Evolutionary conservation across 805 yeast species (phyloP), one percentile per base, ranked within the genome.

Genomic region (Kluyveromyces nonfermentans): DNA sequence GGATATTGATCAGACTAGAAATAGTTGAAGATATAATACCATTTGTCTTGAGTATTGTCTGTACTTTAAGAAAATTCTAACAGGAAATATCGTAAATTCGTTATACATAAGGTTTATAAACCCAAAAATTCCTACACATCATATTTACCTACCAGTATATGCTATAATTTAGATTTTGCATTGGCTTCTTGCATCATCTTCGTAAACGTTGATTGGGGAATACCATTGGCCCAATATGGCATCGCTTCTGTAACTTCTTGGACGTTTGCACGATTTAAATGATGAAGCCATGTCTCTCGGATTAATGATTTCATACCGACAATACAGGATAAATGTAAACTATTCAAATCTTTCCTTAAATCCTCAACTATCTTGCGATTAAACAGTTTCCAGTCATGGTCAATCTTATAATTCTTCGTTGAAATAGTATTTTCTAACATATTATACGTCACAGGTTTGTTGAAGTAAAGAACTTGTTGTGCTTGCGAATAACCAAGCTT

Each of bases 401-500:
- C 51, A 51, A 68, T 55, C 18, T 71, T 60, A 55, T 73, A 81
- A 21, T 78, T 63, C 60, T 77, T 72, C 59, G 82, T 80, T 50
- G 85, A 61, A 42, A 85, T 73, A 0, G 89, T 90, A 34, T 72
- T 65, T 18, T 69, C 60, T 60, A 87, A 69, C 20, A 77, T 81
- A n/a, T 69, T 57, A 35, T 84, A 83, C 2, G 60, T 53, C 33
- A 87, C 72, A 14, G 85, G 86, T 58, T 74, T 75, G 2, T 85
- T 77, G 40, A 84, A 72, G 50, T 86, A 67, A 35, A 87, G 66
- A 2, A 86, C 85, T 63, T 86, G 89, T 42, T 80, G 72, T 14
- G 93, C 79, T 49, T 71, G 73, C 48, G 85, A 77, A 66, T 78
- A 68, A 1, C 95, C 95, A 46, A 87, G 66, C 55, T 94, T 73